These are phyloP conservation scores for Pecoramyces ruminantium DNA, from an alignment of 192 early-diverging fungal species.

Conservation along the genomic window DNA sequence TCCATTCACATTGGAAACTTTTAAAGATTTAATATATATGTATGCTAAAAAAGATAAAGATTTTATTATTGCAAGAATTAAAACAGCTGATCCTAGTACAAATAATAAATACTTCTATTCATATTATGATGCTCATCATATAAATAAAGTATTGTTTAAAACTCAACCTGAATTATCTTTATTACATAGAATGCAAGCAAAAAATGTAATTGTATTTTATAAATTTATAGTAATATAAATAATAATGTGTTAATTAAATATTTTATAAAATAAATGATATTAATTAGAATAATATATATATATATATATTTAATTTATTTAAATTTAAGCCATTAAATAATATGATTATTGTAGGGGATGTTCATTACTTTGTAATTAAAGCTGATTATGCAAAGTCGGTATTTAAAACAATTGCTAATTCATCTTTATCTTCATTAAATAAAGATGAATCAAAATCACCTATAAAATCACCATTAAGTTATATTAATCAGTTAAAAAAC, in stretches of 20 bases:
- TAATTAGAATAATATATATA: too few relatives aligned
- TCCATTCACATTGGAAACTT: constrained; percentile 53
- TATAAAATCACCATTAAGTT: background rate
- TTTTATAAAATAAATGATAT: too few relatives aligned
- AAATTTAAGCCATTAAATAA: constrained; percentile 52
- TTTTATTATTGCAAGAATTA: constrained; percentile 51
- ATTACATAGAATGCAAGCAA: constrained; percentile 55
- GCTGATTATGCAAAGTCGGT: background rate
- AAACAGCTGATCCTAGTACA: constrained; percentile 39
- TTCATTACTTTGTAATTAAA: constrained; percentile 14
- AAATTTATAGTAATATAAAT: background rate
- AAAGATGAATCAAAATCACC: background rate
- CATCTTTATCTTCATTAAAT: background rate
- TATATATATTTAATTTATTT: too few relatives aligned
- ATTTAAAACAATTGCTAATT: background rate
- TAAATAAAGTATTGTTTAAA: constrained; percentile 57
- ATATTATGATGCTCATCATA: constrained; percentile 53
- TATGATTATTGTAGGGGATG: constrained; percentile 54
- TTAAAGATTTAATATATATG: constrained; percentile 31
- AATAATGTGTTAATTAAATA: too few relatives aligned
- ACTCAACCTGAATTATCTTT: constrained; percentile 59
- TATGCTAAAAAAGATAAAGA: constrained; percentile 41
- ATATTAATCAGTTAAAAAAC: background rate
- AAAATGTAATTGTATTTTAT: constrained; percentile 31
- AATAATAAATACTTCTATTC: constrained; percentile 36